These are phyloP conservation scores for Candida chauliodis DNA, from an alignment of 805 yeast species.

Conservation along the genomic window DNA sequence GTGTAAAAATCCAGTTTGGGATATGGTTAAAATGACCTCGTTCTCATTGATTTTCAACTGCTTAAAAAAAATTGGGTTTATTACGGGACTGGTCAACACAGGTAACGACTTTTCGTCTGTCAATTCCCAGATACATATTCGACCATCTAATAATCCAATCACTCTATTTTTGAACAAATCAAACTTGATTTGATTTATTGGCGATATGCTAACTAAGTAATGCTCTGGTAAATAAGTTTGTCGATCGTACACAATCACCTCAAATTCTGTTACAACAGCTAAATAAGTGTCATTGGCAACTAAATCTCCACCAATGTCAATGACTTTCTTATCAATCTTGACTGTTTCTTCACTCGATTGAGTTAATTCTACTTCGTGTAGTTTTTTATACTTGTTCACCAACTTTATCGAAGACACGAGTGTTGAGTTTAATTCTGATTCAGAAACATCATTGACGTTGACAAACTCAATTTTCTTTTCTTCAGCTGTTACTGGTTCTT, in stretches of 20 bases:
- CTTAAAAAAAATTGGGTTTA: slow-evolving; percentile 15
- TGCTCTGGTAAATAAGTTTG: slow-evolving; percentile 26
- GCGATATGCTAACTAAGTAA: slow-evolving; percentile 38
- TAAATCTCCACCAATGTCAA: slow-evolving; percentile 3
- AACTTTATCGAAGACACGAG: slow-evolving; percentile 22
- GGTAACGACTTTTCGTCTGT: slow-evolving; percentile 5
- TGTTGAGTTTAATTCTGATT: slow-evolving; percentile 16
- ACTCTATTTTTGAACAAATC: slow-evolving; percentile 37
- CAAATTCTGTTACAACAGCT: slow-evolving; percentile 1
- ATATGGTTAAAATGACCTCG: slow-evolving; percentile 18
- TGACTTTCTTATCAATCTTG: background rate
- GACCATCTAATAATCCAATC: slow-evolving; percentile 47
- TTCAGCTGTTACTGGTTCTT: background rate
- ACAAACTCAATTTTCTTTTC: background rate
- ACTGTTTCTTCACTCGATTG: background rate
- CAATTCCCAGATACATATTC: slow-evolving; percentile 50
- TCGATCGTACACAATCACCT: slow-evolving; percentile 2
- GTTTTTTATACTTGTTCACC: slow-evolving; percentile 17
- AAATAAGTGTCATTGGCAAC: background rate
- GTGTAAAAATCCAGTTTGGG: slow-evolving; percentile 26
- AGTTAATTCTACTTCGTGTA: slow-evolving; percentile 5
- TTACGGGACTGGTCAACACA: slow-evolving; percentile 7
- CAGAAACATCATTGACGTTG: slow-evolving; percentile 8
- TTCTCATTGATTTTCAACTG: slow-evolving; percentile 20
- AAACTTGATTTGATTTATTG: slow-evolving; percentile 38